These are phyloP conservation scores for Nitzschia palea DNA, from an alignment of 108 stramenopile species.

Conservation along the genomic window DNA sequence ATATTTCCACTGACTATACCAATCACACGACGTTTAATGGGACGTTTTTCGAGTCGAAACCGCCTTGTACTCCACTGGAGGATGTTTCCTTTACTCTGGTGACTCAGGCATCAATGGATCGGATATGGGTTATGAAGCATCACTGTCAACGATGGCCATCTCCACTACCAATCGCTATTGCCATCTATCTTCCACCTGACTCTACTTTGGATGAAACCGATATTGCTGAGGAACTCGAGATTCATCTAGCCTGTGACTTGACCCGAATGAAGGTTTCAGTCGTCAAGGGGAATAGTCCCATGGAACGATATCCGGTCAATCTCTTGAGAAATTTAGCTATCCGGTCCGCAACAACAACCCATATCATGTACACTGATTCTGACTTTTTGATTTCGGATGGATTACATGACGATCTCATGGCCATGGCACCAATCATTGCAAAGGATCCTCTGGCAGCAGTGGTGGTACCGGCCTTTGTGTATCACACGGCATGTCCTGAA, in stretches of 20 bases:
- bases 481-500: background rate
- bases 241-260: background rate
- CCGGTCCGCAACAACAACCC: constrained; percentile 50
- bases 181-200: constrained; percentile 14
- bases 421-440: constrained; percentile 12
- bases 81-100: constrained; percentile 50
- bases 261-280: background rate
- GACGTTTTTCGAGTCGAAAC: background rate
- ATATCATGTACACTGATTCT: constrained; percentile 77
- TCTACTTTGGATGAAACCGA: background rate
- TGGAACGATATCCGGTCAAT: constrained; percentile 82
- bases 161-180: constrained; percentile 38
- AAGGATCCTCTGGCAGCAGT: constrained; percentile 48
- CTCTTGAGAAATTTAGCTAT: constrained; percentile 78
- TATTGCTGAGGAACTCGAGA: background rate
- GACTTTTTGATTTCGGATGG: constrained; percentile 80
- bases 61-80: constrained; percentile 9
- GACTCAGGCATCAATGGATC: constrained; percentile 44
- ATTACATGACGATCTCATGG: constrained; percentile 45
- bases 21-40: background rate
- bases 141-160: constrained; percentile 57
- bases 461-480: constrained; percentile 72
- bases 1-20: background rate
- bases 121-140: constrained; percentile 64
- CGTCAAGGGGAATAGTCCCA: background rate